Percentiles rank a stretch among this genome's conserved stretches.
phyloP scores from a whole-genome alignment of 345 rosid species.

The Carallia brachiata region DNA sequence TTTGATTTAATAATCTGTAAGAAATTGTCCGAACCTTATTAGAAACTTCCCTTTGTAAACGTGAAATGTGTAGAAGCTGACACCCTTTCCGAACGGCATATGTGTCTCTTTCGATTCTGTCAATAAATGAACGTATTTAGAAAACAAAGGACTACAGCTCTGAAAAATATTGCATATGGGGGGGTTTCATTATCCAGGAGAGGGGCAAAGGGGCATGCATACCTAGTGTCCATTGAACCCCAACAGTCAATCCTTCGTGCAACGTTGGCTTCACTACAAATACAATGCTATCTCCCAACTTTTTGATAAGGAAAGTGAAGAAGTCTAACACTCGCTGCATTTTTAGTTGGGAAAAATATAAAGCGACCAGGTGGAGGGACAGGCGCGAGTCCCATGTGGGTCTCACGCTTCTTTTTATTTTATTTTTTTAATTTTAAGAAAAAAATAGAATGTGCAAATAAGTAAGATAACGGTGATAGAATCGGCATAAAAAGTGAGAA shows the following conservation, averaged over 20 bases:
- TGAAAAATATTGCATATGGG: not conserved
- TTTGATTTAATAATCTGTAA: not conserved
- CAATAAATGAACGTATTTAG: not conserved
- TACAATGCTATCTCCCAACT: constrained; percentile 54
- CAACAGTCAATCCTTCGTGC: constrained; percentile 64
- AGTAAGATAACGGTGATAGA: too few species aligned
- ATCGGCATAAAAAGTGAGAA: too few species aligned
- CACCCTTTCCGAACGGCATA: constrained; percentile 69
- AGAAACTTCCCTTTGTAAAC: constrained; percentile 59
- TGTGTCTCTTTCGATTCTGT: constrained; percentile 63
- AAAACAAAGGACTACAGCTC: not conserved
- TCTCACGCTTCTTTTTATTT: too few species aligned
- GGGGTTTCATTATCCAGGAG: not conserved
- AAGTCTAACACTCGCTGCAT: constrained; percentile 76
- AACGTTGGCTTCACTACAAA: constrained; percentile 51
- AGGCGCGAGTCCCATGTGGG: too few species aligned
- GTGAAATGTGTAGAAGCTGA: constrained; percentile 68
- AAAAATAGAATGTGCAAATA: too few species aligned
- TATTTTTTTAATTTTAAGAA: too few species aligned
- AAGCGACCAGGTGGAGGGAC: too few species aligned
- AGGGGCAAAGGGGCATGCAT: not conserved
- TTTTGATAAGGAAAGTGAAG: constrained; percentile 45
- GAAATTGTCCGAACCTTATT: constrained; percentile 45
- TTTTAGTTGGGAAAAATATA: too few species aligned
- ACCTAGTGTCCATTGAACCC: constrained; percentile 73